These are phyloP conservation scores for Extremus antarcticus DNA, from an alignment of 495 filamentous ascomycete species.

Conservation along the genomic window DNA sequence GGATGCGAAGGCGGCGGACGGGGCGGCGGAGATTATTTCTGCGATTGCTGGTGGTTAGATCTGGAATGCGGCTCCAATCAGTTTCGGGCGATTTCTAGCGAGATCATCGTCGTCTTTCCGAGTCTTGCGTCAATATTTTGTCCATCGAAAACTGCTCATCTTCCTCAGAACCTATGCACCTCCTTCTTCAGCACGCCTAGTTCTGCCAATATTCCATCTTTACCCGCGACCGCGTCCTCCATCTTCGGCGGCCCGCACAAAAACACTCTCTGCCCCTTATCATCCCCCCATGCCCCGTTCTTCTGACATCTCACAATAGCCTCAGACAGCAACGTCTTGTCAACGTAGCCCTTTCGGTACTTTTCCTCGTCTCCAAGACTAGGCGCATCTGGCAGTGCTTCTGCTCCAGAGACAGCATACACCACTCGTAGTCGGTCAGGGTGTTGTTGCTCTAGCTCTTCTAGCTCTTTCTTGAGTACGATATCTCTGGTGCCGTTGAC, in stretches of 20 bases:
- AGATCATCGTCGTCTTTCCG: no score
- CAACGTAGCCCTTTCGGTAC: constrained; percentile 45
- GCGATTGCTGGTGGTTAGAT: neutral
- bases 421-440: constrained; percentile 47
- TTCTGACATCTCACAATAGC: constrained; percentile 32
- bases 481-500: constrained; percentile 21
- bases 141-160: no score
- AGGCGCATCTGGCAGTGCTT: constrained; percentile 25
- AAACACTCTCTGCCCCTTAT: constrained; percentile 45
- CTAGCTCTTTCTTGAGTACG: constrained; percentile 32
- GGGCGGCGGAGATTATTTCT: neutral
- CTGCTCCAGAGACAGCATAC: constrained; percentile 47
- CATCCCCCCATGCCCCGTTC: constrained; percentile 15
- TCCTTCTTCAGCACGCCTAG: constrained; percentile 40
- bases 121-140: no score
- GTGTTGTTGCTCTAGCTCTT: constrained; percentile 40
- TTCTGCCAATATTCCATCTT: constrained; percentile 20
- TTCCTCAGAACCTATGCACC: constrained; percentile 43
- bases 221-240: constrained; percentile 46
- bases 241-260: constrained; percentile 56
- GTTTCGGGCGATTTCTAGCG: no score
- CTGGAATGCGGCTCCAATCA: neutral
- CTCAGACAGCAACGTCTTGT: constrained; percentile 42
- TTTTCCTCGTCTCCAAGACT: constrained; percentile 1
- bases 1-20: neutral